phyloP scores from a whole-genome alignment of 768 basidiomycete genomes.

The Mycena filopes region DNA sequence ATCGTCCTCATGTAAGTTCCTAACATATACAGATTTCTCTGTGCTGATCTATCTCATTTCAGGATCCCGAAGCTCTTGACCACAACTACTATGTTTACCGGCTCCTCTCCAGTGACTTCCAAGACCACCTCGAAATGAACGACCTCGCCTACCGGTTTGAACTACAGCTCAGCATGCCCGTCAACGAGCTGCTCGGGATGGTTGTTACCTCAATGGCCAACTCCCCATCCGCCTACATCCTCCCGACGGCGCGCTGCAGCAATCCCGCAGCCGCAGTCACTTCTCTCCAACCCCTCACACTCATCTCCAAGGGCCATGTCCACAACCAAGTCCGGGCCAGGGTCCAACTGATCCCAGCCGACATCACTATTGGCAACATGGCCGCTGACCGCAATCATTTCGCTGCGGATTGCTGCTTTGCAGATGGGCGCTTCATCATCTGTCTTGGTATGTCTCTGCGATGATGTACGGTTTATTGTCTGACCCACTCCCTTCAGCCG shows the following conservation, averaged over 20 bases:
- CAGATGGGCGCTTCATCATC: neutral
- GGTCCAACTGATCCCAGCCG: neutral
- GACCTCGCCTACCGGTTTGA: neutral
- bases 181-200: neutral
- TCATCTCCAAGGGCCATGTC: neutral
- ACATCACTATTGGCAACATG: neutral
- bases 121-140: neutral
- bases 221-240: neutral
- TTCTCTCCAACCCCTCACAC: neutral
- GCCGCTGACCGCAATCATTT: neutral
- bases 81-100: neutral
- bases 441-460: neutral
- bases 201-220: neutral
- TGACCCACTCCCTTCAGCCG: neutral
- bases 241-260: neutral
- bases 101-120: neutral
- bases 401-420: neutral
- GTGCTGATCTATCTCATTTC: neutral
- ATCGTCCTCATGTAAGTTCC: neutral
- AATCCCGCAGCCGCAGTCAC: neutral
- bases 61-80: neutral
- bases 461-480: neutral
- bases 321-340: neutral
- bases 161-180: neutral
- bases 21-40: neutral